Percentiles rank a stretch among this genome's conserved stretches.
These are phyloP conservation scores for Suillus lakei DNA, from an alignment of 768 basidiomycete genomes.

Conservation along the genomic window DNA sequence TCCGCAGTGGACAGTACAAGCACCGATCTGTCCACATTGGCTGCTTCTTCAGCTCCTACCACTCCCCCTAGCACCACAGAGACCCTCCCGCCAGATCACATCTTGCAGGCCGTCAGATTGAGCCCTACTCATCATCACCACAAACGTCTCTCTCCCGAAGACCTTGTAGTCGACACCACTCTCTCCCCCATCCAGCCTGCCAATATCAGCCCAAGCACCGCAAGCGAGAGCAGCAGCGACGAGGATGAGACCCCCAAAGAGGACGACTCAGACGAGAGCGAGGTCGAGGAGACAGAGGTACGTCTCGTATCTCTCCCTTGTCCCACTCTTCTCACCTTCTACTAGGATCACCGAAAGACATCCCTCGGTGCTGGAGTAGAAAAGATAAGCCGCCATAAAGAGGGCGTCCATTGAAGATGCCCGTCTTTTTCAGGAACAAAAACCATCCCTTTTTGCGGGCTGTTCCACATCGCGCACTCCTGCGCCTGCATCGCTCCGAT, in stretches of 20 bases:
- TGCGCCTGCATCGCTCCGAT: too few relatives aligned
- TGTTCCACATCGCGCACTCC: too few relatives aligned
- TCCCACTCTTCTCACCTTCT: background rate
- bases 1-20: constrained; percentile 4
- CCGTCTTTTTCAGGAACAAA: too few relatives aligned
- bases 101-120: constrained; percentile 30
- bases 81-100: constrained; percentile 3
- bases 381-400: constrained; percentile 40
- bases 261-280: constrained; percentile 18
- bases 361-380: constrained; percentile 40
- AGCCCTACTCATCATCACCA: constrained; percentile 17
- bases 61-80: background rate
- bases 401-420: background rate
- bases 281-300: constrained; percentile 20
- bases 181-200: background rate
- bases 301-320: background rate
- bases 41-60: constrained; percentile 1
- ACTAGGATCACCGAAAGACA: constrained; percentile 36
- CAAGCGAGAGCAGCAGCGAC: constrained; percentile 3
- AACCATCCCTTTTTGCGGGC: too few relatives aligned
- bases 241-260: constrained; percentile 13
- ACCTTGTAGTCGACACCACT: background rate
- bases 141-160: background rate
- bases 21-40: constrained; percentile 8
- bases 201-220: background rate